Base-by-base conservation (phyloP, 495 filamentous ascomycete genomes). In the Oleoguttula mirabilis region DNA sequence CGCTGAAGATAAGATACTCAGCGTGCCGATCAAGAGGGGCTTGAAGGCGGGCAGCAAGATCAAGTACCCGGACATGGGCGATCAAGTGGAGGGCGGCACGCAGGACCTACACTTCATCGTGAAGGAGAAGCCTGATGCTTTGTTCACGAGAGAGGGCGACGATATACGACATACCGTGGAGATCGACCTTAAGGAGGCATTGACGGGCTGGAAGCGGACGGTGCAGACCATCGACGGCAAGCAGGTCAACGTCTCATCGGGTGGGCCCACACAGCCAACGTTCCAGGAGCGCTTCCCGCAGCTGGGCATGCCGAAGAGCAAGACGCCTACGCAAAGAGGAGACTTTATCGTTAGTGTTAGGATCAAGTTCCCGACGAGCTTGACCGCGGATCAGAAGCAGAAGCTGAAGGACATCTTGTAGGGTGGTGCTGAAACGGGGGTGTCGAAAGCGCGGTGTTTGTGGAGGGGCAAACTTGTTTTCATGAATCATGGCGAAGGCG, bases 31-130 rank as follows among this genome's bases (percentile, higher is more conserved):
- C 62, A 94, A 95, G 65, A 82, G 84, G 22, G 90, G 90, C 33
- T 71, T 94, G 60, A 92, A 94, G 61, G 82, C 87, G 44, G 90
- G 90, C 17, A 90, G 84, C 47, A 98, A 95, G 71, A 92, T 98
- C 52, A 93, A 94, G 65, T 98, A 92, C 57, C 81, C 83, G 61
- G 84, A 87, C 21, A 84, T 96, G 22, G 90, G 92, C 1, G 92
- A 96, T 61, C 87, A 95, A 58, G 87, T 93, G 49, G 90, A 96
- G 58, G 90, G 92, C 21, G 88, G 88, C n/a, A 81, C 84, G 42
- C 92, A 98, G 62, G 92, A 98, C 64, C 60, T 98, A 32, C 88
- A 94, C 59, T 86, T 98, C 52, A 79, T 96, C 36, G 76, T 98
- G 7, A 78, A 82, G 55, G 88, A 95, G 85, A 88, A 88, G 80